Base-by-base conservation (phyloP, 148 eudicot genomes). In the Agrostemma githago region DNA sequence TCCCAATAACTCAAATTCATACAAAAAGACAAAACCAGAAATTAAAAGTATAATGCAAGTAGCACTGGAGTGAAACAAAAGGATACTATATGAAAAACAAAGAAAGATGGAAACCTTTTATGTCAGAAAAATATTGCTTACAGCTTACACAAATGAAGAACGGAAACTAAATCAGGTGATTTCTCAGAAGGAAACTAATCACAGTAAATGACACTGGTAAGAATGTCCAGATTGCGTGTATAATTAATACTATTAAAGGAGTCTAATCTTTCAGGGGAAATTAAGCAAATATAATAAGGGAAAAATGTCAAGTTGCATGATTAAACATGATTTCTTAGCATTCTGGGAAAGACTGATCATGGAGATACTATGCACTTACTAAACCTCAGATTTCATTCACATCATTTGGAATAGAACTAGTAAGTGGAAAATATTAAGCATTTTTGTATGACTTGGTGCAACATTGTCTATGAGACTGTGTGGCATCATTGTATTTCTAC, bases 11-110 rank as follows among this genome's bases (percentile, higher is more conserved):
- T 69, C 48, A 39, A 75, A 66, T 3, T 6, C 46, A 38, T 9
- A 8, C 19, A 61, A 37, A 75, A 20, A 68, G 66, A 59, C 51
- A 70, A 75, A 71, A 34, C 72, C 70, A 76, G 20, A 80, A 65
- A 76, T 75, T 76, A 76, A 76, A 80, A 80, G 11, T n/a, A 48
- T 59, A 34, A 26, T 60, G 59, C 17, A 42, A 63, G 58, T 43
- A 19, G 16, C 43, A 75, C 21, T 26, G 34, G 62, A 75, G 20
- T 64, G 64, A 75, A 64, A 5, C 59, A 74, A 62, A 62, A 62
- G 41, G 37, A 0, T 62, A 37, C 1, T 37, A 26, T 34, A 26
- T 51, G 14, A 10, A 58, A 76, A 14, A 43, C 16, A 44, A 59
- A 65, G 4, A 61, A 65, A 41, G 75, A 42, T 70, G 61, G 53